A percentile compares a stretch with the other conserved stretches of the same genome.
Evolutionary conservation across 1,284 basidiomycete species (phyloP).

Genomic region (Schizophyllum amplum): DNA sequence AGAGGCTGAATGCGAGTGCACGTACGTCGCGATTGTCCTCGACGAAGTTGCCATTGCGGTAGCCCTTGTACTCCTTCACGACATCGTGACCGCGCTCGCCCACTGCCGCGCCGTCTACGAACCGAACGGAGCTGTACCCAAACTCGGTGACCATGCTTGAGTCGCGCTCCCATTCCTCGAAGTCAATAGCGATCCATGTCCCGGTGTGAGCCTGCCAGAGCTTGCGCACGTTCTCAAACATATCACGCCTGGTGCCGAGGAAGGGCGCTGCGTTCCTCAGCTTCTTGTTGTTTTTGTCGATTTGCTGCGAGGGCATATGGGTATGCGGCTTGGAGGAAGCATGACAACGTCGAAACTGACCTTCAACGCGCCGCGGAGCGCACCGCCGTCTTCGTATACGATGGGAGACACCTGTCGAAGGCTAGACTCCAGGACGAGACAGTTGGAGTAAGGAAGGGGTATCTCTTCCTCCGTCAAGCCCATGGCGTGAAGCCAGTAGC

Average conservation of each 20-base stretch:
- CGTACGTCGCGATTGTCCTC: slow-evolving; percentile 33
- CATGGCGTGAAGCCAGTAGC: slow-evolving; percentile 78
- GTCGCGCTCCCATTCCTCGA: slow-evolving; percentile 74
- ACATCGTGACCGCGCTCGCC: slow-evolving; percentile 53
- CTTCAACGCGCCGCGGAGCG: slow-evolving; percentile 52
- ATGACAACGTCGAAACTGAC: slow-evolving; percentile 22
- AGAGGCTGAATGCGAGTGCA: background rate
- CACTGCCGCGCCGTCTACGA: slow-evolving; percentile 41
- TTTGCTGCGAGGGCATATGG: slow-evolving; percentile 33
- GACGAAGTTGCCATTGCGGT: slow-evolving; percentile 3
- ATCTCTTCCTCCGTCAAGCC: slow-evolving; percentile 55
- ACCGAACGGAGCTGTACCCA: slow-evolving; percentile 57
- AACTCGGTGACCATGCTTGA: slow-evolving; percentile 67
- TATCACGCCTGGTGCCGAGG: slow-evolving; percentile 46
- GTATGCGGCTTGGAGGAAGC: background rate
- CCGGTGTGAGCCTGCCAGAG: slow-evolving; percentile 55
- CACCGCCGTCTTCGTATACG: slow-evolving; percentile 44
- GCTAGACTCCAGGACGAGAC: slow-evolving; percentile 44
- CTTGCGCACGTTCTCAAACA: slow-evolving; percentile 60
- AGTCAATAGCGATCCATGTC: slow-evolving; percentile 69
- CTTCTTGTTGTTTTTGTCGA: slow-evolving; percentile 71
- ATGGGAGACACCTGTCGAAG: slow-evolving; percentile 30
- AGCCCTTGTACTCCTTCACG: slow-evolving; percentile 44
- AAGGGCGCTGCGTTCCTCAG: slow-evolving; percentile 52
- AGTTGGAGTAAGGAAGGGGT: slow-evolving; percentile 66